A percentile compares a stretch with the other conserved stretches of the same genome.
Evolutionary conservation across 345 rosid genomes (phyloP).

Genomic region (Theobroma cacao): DNA sequence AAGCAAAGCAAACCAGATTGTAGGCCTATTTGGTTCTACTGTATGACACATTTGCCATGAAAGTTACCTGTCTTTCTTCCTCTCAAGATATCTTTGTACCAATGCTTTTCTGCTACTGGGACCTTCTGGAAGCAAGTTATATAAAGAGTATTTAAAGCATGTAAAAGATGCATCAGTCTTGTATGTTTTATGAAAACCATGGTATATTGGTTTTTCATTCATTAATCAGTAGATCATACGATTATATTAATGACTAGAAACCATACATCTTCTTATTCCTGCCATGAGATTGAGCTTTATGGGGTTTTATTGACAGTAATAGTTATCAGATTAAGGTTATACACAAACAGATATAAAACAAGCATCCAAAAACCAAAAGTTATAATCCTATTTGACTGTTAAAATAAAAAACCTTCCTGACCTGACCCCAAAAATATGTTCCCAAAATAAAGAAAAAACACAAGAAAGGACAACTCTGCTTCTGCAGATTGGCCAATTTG

Average conservation of each 20-base stretch:
- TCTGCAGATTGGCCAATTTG: background rate
- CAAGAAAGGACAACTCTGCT: background rate
- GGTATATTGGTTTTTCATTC: background rate
- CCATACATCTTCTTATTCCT: background rate
- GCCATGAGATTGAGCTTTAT: background rate
- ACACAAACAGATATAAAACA: background rate
- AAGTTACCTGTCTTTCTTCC: slow-evolving; percentile 22
- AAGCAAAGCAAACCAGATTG: background rate
- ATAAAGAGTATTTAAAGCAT: background rate
- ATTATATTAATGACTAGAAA: background rate
- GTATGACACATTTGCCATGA: slow-evolving; percentile 5
- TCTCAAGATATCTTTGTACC: slow-evolving; percentile 19
- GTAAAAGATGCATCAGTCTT: background rate
- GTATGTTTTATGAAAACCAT: background rate
- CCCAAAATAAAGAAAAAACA: background rate
- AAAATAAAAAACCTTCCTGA: background rate
- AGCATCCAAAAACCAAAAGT: background rate
- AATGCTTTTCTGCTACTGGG: slow-evolving; percentile 16
- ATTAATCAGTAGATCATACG: background rate
- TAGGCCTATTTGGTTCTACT: background rate
- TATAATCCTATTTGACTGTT: background rate
- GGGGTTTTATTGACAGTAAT: background rate
- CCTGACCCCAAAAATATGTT: background rate
- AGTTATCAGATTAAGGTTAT: background rate
- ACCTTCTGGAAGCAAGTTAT: slow-evolving; percentile 10